Evolutionary conservation across 2,329 filamentous ascomycete species (phyloP).

Genomic region (Aureobasidium sp.): DNA sequence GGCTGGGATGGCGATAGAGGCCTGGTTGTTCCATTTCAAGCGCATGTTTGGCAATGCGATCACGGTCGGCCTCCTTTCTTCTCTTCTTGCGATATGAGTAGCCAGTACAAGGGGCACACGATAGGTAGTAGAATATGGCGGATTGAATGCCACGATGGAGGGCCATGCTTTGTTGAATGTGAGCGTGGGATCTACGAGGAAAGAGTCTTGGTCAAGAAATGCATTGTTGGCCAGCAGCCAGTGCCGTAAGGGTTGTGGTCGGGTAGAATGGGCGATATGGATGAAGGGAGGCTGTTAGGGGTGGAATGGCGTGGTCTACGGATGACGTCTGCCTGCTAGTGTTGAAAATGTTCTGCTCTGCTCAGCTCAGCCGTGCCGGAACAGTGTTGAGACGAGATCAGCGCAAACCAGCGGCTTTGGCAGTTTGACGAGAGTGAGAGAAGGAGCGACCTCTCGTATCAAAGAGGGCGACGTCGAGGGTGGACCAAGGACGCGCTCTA

Average conservation of each 20-base stretch:
- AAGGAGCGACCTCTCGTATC: not conserved
- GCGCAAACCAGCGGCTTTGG: not conserved
- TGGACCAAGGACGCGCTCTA: not conserved
- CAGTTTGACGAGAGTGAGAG: not conserved
- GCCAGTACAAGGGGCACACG: slow-evolving; percentile 71
- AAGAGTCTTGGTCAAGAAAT: not conserved
- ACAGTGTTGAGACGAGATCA: not conserved
- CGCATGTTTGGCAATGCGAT: slow-evolving; percentile 58
- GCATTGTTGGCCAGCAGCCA: not conserved
- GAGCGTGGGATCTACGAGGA: not conserved
- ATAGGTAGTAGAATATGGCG: slow-evolving; percentile 68
- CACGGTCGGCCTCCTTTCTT: slow-evolving; percentile 61
- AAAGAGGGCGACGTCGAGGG: not conserved
- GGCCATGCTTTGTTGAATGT: slow-evolving; percentile 23
- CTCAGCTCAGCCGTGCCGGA: not conserved
- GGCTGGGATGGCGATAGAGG: slow-evolving; percentile 67
- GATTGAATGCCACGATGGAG: slow-evolving; percentile 55
- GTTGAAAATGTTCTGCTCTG: not conserved
- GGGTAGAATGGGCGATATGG: not conserved
- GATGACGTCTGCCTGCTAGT: slow-evolving; percentile 7
- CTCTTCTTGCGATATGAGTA: slow-evolving; percentile 63
- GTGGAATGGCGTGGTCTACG: not conserved
- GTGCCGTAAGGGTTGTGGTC: not conserved
- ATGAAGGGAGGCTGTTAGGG: not conserved
- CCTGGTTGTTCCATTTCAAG: slow-evolving; percentile 64